These are phyloP conservation scores for Gynochthodes officinalis DNA, from an alignment of 257 asterid species.

Conservation along the genomic window DNA sequence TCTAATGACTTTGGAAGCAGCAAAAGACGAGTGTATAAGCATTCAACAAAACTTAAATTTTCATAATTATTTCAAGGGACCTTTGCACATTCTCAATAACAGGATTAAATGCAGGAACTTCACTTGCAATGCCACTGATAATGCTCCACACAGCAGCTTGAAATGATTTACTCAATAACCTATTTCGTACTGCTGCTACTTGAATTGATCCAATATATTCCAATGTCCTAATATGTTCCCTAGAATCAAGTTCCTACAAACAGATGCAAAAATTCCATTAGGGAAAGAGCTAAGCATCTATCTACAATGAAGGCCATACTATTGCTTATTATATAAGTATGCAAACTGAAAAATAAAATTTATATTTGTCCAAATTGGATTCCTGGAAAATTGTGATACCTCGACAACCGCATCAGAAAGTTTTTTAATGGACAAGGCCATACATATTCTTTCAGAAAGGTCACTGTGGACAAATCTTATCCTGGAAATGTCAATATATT, in stretches of 20 bases:
- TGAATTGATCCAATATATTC: slow-evolving; percentile 61
- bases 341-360: slow-evolving; percentile 2
- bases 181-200: slow-evolving; percentile 50
- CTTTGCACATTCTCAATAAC: slow-evolving; percentile 45
- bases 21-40: slow-evolving; percentile 67
- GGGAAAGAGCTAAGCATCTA: slow-evolving; percentile 21
- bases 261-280: slow-evolving; percentile 21
- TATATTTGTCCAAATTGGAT: slow-evolving; percentile 5
- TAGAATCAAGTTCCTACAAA: slow-evolving; percentile 60
- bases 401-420: slow-evolving; percentile 89
- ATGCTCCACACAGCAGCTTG: slow-evolving; percentile 76
- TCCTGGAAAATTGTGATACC: slow-evolving; percentile 37
- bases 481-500: slow-evolving; percentile 71
- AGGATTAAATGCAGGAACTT: slow-evolving; percentile 44
- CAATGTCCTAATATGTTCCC: slow-evolving; percentile 49
- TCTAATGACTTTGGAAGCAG: slow-evolving; percentile 61
- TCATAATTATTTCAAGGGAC: slow-evolving; percentile 53
- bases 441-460: slow-evolving; percentile 64
- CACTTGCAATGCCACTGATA: slow-evolving; percentile 37
- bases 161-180: slow-evolving; percentile 62
- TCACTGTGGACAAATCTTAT: slow-evolving; percentile 82
- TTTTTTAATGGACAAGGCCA: slow-evolving; percentile 67
- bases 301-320: neutral
- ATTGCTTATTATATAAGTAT: neutral
- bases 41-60: slow-evolving; percentile 61